Percentiles rank a stretch among this genome's conserved stretches.
Conservation (phyloP, 108 stramenopile species). For the Mediolabrus comicus region DNA sequence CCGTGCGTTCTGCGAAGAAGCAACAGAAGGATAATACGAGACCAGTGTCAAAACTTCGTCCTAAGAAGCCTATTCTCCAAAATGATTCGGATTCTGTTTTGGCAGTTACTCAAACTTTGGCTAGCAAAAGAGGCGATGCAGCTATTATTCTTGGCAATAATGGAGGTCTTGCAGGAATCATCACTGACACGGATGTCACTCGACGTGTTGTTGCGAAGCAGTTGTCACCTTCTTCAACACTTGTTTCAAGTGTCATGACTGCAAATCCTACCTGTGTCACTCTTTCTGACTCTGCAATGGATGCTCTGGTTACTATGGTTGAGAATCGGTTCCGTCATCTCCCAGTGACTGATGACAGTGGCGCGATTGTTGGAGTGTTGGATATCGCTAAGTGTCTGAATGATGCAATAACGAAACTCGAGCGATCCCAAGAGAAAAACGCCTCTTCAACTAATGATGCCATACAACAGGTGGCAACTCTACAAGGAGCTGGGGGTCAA, state of each 20-base stretch:
- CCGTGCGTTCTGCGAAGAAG: slow-evolving; percentile 5
- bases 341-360: slow-evolving; percentile 85
- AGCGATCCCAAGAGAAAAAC: slow-evolving; percentile 61
- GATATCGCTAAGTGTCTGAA: slow-evolving; percentile 96
- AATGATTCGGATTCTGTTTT: slow-evolving; percentile 61
- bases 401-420: slow-evolving; percentile 89
- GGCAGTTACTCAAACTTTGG: slow-evolving; percentile 57
- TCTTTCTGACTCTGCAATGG: slow-evolving; percentile 78
- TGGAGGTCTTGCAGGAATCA: slow-evolving; percentile 79
- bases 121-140: slow-evolving; percentile 66
- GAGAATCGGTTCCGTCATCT: slow-evolving; percentile 92
- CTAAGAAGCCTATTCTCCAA: not conserved
- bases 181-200: slow-evolving; percentile 83
- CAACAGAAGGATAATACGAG: not conserved
- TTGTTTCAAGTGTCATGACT: slow-evolving; percentile 82
- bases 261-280: slow-evolving; percentile 81
- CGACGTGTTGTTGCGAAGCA: slow-evolving; percentile 74
- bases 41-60: slow-evolving; percentile 26
- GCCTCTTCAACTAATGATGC: slow-evolving; percentile 59
- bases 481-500: slow-evolving; percentile 65
- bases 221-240: slow-evolving; percentile 56
- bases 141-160: slow-evolving; percentile 58
- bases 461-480: slow-evolving; percentile 50
- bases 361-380: slow-evolving; percentile 84
- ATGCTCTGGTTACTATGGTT: slow-evolving; percentile 91